Base-by-base conservation (phyloP, 495 filamentous ascomycete species). In the Aspergillus homomorphus region DNA sequence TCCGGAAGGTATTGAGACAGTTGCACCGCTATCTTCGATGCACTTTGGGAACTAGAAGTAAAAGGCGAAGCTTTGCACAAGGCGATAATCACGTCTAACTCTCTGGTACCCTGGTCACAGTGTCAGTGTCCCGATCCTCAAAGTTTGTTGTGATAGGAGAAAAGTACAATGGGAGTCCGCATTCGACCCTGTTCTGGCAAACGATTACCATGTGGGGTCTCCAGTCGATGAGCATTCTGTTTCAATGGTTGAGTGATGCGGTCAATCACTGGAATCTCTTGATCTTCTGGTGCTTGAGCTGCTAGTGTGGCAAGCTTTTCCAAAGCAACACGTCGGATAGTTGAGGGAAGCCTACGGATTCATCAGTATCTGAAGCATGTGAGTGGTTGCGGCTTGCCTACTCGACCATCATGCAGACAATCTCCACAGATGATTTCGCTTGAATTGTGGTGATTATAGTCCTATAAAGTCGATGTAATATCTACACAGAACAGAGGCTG, bases 11-110 rank as follows among this genome's bases (percentile, higher is more conserved):
- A 97, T 9, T 84, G 88, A 14, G 86, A 81, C 33, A 98, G 73
- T 65, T 92, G 91, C 3, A 75, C 71, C 18, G 85, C 79, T 33
- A 98, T 80, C 66, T 82, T 87, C 63, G 87, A 81, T 43, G 92
- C 90, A 69, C 85, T 87, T 54, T 90, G 83, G 6, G 75, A 64
- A 51, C 80, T 81, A 18, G 84, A 77, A 15, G 97, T 74, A 16
- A 84, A 76, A 18, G 90, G 86, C 9, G 91, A 89, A 23, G 94
- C 89, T 73, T 89, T 91, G 73, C 92, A 96, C 21, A 98, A 80
- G 28, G 92, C 90, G 19, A 98, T 74, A 23, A 98, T 79, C 42
- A 93, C 87, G 69, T 98, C 92, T 58, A 95, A 84, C 78, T 98
- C 94, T 54, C 89, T 85, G 51, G 91, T 71, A 18, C 80, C 81